A percentile compares a stretch with the other conserved stretches of the same genome.
These are phyloP conservation scores for Leccinum subspadiceum DNA, from an alignment of 1,284 basidiomycete species.

Conservation along the genomic window DNA sequence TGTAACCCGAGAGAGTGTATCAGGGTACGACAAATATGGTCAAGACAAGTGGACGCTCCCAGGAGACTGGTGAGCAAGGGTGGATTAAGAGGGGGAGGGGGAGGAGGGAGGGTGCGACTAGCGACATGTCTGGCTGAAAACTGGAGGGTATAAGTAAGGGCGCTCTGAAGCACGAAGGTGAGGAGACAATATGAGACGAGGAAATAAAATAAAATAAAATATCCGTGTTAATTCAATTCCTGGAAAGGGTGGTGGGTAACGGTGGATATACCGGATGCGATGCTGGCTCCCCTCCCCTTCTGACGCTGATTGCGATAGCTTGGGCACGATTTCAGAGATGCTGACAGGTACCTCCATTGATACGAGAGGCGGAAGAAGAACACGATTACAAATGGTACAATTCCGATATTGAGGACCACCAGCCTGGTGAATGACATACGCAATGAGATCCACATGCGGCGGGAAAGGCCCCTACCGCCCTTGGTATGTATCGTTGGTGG, in stretches of 20 bases:
- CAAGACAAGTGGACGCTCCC: slow-evolving; percentile 13
- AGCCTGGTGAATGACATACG: slow-evolving; percentile 3
- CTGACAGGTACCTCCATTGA: slow-evolving; percentile 9
- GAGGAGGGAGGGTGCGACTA: not conserved
- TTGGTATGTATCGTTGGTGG: not conserved
- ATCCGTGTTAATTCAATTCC: slow-evolving; percentile 4
- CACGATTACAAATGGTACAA: slow-evolving; percentile 3
- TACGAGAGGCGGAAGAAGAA: slow-evolving; percentile 2
- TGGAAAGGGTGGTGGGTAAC: slow-evolving; percentile 1
- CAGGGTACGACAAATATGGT: slow-evolving; percentile 26
- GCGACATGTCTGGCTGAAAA: not conserved
- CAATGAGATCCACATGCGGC: slow-evolving; percentile 6
- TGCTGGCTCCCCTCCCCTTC: slow-evolving; percentile 3
- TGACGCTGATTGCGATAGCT: slow-evolving; percentile 23
- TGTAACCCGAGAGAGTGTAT: slow-evolving; percentile 1
- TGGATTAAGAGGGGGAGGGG: not conserved
- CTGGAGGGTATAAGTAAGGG: slow-evolving; percentile 28
- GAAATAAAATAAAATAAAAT: not conserved
- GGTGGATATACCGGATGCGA: slow-evolving; percentile 3
- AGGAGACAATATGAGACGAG: not conserved
- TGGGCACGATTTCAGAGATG: slow-evolving; percentile 3
- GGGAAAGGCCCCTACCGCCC: slow-evolving; percentile 3
- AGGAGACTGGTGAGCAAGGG: slow-evolving; percentile 1
- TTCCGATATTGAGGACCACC: slow-evolving; percentile 24
- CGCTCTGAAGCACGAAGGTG: not conserved